A percentile compares a stretch with the other conserved stretches of the same genome.
Evolutionary conservation across 306 rosid species (phyloP).

Genomic region (Glycine tomentella): DNA sequence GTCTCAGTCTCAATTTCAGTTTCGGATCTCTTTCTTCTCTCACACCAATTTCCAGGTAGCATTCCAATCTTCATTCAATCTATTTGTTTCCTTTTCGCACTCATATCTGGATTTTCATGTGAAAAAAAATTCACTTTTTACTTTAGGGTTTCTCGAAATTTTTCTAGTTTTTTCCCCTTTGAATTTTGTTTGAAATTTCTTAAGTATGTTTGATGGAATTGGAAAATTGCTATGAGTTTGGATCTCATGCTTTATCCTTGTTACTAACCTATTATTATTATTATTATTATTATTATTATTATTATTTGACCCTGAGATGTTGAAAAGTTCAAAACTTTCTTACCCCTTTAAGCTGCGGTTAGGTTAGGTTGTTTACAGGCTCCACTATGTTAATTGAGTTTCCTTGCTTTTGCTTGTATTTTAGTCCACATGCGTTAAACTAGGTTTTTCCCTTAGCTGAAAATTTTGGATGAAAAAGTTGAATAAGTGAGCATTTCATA

Average conservation of each 20-base stretch:
- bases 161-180: neutral
- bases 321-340: neutral
- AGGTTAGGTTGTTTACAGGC: neutral
- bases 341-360: slow-evolving; percentile 11
- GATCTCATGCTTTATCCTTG: neutral
- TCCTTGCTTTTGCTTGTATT: slow-evolving; percentile 20
- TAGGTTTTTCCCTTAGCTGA: slow-evolving; percentile 19
- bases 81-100: neutral
- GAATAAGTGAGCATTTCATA: neutral
- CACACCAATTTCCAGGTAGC: neutral
- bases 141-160: neutral
- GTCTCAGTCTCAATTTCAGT: neutral
- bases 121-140: neutral
- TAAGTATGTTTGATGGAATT: slow-evolving; percentile 4
- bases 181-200: neutral
- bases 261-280: neutral
- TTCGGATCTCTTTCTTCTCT: slow-evolving; percentile 9
- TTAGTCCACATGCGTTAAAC: neutral
- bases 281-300: slow-evolving; percentile 5
- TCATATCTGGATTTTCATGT: neutral
- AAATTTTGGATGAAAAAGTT: neutral
- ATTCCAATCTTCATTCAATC: neutral
- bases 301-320: slow-evolving; percentile 24
- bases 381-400: neutral
- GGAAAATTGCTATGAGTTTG: neutral